Conservation (phyloP, 1,139 yeast genomes). For the Candida sanyaensis region DNA sequence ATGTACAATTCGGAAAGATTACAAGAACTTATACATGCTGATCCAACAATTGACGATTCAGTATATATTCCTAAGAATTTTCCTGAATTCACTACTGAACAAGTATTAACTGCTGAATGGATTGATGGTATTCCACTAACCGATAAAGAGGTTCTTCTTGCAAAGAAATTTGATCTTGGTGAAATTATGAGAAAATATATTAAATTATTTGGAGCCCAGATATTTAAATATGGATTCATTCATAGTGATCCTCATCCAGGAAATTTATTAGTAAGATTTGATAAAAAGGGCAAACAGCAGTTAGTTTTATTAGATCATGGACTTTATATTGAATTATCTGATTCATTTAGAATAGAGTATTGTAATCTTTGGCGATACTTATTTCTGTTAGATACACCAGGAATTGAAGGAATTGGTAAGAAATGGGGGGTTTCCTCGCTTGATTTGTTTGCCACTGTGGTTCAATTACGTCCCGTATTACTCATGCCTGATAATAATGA, state of each 20-base stretch:
- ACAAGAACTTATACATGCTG: slow-evolving; percentile 21
- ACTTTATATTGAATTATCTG: slow-evolving; percentile 56
- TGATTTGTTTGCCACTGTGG: slow-evolving; percentile 63
- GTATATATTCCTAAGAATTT: slow-evolving; percentile 54
- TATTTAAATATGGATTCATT: slow-evolving; percentile 72
- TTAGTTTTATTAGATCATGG: slow-evolving; percentile 78
- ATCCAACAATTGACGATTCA: slow-evolving; percentile 20
- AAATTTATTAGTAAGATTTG: slow-evolving; percentile 57
- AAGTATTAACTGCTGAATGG: slow-evolving; percentile 72
- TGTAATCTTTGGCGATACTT: slow-evolving; percentile 63
- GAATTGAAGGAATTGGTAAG: slow-evolving; percentile 49
- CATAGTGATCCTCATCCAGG: slow-evolving; percentile 90
- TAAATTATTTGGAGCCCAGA: slow-evolving; percentile 63
- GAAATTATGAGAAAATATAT: slow-evolving; percentile 54
- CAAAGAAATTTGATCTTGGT: slow-evolving; percentile 41
- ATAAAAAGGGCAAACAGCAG: slow-evolving; percentile 47
- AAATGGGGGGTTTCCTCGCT: slow-evolving; percentile 75
- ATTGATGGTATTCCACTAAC: slow-evolving; percentile 66
- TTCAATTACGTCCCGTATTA: slow-evolving; percentile 50
- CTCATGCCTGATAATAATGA: slow-evolving; percentile 15
- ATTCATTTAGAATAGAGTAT: slow-evolving; percentile 56
- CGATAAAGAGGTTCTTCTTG: slow-evolving; percentile 42
- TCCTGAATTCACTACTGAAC: slow-evolving; percentile 44
- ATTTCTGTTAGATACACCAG: slow-evolving; percentile 52
- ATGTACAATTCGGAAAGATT: slow-evolving; percentile 47